Conservation (phyloP, 805 yeast genomes). For the Kuraishia piskuri region DNA sequence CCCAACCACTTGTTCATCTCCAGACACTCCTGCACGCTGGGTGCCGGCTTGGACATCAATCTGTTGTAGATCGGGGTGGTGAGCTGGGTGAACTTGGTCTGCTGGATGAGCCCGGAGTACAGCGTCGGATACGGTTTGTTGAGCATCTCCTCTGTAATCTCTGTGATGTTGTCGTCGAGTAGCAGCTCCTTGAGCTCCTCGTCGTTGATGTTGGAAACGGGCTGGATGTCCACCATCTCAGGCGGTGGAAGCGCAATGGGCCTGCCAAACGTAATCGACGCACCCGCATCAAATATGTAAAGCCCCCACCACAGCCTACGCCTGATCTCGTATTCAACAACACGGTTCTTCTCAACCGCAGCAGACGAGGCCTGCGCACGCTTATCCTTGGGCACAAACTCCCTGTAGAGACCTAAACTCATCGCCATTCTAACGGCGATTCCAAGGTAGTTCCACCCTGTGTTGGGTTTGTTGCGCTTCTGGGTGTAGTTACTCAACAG, state of each 20-base stretch:
- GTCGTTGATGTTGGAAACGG: slow-evolving; percentile 2
- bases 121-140: slow-evolving; percentile 34
- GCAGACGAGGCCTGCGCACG: not conserved
- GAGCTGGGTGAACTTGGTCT: slow-evolving; percentile 38
- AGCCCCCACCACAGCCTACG: slow-evolving; percentile 65
- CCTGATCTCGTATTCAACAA: not conserved
- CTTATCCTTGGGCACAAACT: slow-evolving; percentile 26
- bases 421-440: slow-evolving; percentile 59
- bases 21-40: slow-evolving; percentile 33
- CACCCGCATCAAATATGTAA: slow-evolving; percentile 54
- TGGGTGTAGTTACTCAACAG: slow-evolving; percentile 53
- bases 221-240: not conserved
- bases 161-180: not conserved
- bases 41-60: slow-evolving; percentile 36
- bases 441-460: slow-evolving; percentile 64
- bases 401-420: slow-evolving; percentile 54
- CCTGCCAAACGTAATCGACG: slow-evolving; percentile 57
- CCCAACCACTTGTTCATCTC: slow-evolving; percentile 1
- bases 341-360: not conserved
- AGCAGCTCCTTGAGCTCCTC: not conserved
- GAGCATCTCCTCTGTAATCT: not conserved
- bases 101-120: slow-evolving; percentile 50
- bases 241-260: slow-evolving; percentile 44
- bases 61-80: slow-evolving; percentile 41
- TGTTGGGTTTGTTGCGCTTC: slow-evolving; percentile 56